Conservation (phyloP, 1,284 basidiomycete species). For the Sutorius eximius region DNA sequence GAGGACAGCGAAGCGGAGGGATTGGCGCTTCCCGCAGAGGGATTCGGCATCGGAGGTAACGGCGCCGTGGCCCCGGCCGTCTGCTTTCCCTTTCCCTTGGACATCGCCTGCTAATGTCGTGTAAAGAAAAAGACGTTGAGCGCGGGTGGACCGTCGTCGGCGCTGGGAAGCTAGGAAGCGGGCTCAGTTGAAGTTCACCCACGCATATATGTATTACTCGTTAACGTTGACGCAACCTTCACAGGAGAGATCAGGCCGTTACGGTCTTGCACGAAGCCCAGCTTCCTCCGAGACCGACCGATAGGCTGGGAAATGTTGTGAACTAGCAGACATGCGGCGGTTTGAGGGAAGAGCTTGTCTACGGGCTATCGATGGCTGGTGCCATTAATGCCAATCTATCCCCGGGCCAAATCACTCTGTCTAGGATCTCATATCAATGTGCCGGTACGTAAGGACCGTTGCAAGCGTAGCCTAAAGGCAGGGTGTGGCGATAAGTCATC, state of each 20-base stretch:
- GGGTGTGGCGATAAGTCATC: background rate
- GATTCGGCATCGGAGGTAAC: slow-evolving; percentile 48
- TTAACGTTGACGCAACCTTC: slow-evolving; percentile 10
- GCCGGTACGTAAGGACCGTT: background rate
- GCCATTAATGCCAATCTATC: background rate
- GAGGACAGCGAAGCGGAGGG: slow-evolving; percentile 67
- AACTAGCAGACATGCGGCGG: background rate
- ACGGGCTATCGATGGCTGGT: background rate
- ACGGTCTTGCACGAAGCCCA: slow-evolving; percentile 6
- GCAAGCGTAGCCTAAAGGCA: background rate
- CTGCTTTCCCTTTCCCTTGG: slow-evolving; percentile 35
- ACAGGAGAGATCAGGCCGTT: background rate
- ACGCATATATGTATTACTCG: slow-evolving; percentile 4
- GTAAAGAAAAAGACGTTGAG: background rate
- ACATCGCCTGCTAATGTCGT: slow-evolving; percentile 16
- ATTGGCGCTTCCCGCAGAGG: slow-evolving; percentile 64
- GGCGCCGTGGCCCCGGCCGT: slow-evolving; percentile 10
- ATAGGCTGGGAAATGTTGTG: slow-evolving; percentile 10
- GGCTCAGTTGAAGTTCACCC: background rate
- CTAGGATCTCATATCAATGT: background rate
- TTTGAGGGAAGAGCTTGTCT: background rate
- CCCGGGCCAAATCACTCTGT: too few species aligned
- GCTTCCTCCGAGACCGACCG: slow-evolving; percentile 11
- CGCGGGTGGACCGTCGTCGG: slow-evolving; percentile 5
- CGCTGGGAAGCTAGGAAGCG: slow-evolving; percentile 7